A percentile compares a stretch with the other conserved stretches of the same genome.
Evolutionary conservation across 192 early-diverging fungal species (phyloP).

Genomic region (Ambispora gerdemannii): DNA sequence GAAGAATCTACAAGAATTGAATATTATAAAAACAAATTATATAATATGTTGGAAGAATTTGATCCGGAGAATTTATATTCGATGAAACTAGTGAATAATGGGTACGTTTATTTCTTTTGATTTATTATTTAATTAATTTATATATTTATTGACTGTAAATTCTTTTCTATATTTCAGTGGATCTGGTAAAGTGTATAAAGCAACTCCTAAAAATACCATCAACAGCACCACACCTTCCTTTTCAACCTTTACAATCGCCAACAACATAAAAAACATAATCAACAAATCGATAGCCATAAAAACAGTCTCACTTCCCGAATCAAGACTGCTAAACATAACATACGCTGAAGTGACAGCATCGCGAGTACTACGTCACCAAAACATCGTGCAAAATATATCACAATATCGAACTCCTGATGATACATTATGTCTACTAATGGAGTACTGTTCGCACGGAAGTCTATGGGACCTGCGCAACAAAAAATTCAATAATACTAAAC

Average conservation of each 20-base stretch:
- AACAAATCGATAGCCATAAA: too few species aligned
- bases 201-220: neutral
- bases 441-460: conserved; percentile 14
- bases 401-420: conserved; percentile 10
- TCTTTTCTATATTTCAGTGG: neutral
- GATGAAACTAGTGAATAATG: neutral
- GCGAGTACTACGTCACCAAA: conserved; percentile 13
- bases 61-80: conserved; percentile 4
- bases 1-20: neutral
- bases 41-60: neutral
- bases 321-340: conserved; percentile 14
- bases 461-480: conserved; percentile 13
- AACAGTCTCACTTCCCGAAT: neutral
- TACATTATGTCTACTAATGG: conserved; percentile 24
- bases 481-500: neutral
- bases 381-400: conserved; percentile 7
- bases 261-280: neutral
- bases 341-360: conserved; percentile 22
- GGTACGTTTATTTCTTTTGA: neutral
- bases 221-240: neutral
- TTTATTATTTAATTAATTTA: neutral
- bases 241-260: too few species aligned
- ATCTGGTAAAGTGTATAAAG: conserved; percentile 20
- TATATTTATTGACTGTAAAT: neutral
- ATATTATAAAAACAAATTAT: conserved; percentile 1